Evolutionary conservation across 108 stramenopile genomes (phyloP), one percentile per base, ranked within the genome.

Genomic region (Fragilaria crotonensis): DNA sequence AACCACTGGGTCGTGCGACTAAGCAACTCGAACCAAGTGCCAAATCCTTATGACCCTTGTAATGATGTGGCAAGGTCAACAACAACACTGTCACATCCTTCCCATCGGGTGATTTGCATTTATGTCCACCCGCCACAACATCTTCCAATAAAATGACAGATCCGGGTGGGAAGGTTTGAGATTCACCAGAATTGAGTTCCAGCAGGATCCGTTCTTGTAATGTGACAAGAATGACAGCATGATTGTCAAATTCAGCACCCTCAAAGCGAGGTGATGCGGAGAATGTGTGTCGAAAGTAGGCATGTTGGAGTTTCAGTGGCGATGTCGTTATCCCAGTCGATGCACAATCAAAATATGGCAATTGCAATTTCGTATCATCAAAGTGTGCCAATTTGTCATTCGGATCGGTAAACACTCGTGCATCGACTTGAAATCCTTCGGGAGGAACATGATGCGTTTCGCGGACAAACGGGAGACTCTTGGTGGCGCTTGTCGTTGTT

Each of bases 321-420:
- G 56, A 51, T 3, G 74, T 71, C 3, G 72, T 75, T 0, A 68
- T 70, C 3, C 76, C 76, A 0, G 60, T 32, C 1, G 66, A 76
- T 25, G 67, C 71, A 54, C 73, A 81, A 45, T 81, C 80, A 66
- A 68, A 72, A 26, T 72, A 81, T 5, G 80, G 80, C 23, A 80
- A 57, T 11, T 67, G 28, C 17, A 7, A 7, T 14, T 20, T 25
- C 19, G 56, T 48, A 48, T 67, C 61, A 50, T 71, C 73, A 52
- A 81, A 72, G 45, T 81, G 71, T 5, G 76, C 76, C 47, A 75
- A 30, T 52, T 75, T 75, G 52, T 81, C 80, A 5, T 54, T 23
- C 27, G 73, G 66, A 68, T 77, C 74, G 5, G 70, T 81, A 51
- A 77, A 81, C 21, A 80, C 64, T 18, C 76, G 64, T 11, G 72